Percentiles rank a stretch among this genome's conserved stretches.
These are phyloP conservation scores for Zymoseptoria crescenta DNA, from an alignment of 2,329 filamentous ascomycete genomes.

Conservation along the genomic window DNA sequence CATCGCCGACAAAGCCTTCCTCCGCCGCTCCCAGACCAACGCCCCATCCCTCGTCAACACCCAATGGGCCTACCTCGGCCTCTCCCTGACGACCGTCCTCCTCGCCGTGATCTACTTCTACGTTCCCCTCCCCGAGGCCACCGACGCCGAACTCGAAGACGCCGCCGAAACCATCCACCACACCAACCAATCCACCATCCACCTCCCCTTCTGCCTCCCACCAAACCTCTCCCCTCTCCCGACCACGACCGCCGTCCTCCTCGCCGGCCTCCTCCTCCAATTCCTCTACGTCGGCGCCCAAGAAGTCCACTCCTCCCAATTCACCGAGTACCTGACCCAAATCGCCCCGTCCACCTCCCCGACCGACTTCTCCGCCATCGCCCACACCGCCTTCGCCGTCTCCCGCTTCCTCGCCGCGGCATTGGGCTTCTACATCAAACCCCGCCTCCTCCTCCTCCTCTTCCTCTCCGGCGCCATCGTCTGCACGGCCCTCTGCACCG, in stretches of 20 bases:
- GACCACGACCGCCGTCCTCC: slow-evolving; percentile 51
- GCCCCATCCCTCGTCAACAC: slow-evolving; percentile 50
- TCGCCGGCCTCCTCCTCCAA: slow-evolving; percentile 46
- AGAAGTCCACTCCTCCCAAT: slow-evolving; percentile 47
- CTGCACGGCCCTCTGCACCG: slow-evolving; percentile 46
- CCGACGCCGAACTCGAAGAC: slow-evolving; percentile 52
- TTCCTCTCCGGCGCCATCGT: slow-evolving; percentile 48
- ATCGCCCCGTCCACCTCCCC: slow-evolving; percentile 32
- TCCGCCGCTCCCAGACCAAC: slow-evolving; percentile 36
- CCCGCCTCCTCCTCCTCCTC: slow-evolving; percentile 49
- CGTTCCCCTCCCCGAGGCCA: slow-evolving; percentile 54
- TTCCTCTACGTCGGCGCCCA: slow-evolving; percentile 57
- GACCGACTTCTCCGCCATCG: slow-evolving; percentile 44
- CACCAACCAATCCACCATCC: slow-evolving; percentile 37
- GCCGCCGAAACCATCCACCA: slow-evolving; percentile 45
- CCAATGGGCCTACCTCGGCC: slow-evolving; percentile 59
- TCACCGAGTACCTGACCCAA: slow-evolving; percentile 39
- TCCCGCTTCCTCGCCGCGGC: slow-evolving; percentile 51
- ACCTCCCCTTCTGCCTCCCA: neutral
- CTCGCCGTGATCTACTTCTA: slow-evolving; percentile 55
- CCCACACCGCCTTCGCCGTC: slow-evolving; percentile 50
- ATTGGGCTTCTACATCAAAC: slow-evolving; percentile 48
- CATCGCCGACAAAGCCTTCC: slow-evolving; percentile 52
- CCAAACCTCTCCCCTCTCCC: slow-evolving; percentile 35
- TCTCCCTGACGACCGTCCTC: slow-evolving; percentile 52